phyloP scores from a whole-genome alignment of 352 stramenopile genomes.

The Thalassiosira pacifica region DNA sequence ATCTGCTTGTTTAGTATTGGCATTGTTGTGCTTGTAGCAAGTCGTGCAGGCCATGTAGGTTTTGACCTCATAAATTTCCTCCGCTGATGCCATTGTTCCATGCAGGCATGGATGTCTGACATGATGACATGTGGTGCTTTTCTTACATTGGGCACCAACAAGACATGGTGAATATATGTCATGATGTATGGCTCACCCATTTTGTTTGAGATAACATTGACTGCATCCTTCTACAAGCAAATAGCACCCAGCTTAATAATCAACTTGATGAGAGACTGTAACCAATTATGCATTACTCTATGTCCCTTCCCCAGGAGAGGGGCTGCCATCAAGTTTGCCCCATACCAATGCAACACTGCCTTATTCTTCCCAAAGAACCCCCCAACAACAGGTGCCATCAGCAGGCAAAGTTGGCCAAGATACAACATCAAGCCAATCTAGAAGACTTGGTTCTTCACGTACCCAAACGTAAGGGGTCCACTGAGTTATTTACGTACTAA shows the following conservation, averaged over 20 bases:
- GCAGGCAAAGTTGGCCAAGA: no score
- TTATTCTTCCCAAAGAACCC: neutral
- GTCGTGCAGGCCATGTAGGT: constrained; percentile 18
- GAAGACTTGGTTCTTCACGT: no score
- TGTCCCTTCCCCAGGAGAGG: neutral
- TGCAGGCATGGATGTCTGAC: constrained; percentile 24
- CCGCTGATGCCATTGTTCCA: neutral
- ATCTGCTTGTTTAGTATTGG: neutral
- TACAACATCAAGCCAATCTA: no score
- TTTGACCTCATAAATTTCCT: constrained; percentile 35
- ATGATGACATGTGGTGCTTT: constrained; percentile 13
- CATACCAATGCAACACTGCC: neutral
- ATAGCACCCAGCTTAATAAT: neutral
- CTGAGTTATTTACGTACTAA: no score
- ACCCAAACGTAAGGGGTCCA: no score
- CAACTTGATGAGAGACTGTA: neutral
- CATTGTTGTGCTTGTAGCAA: constrained; percentile 24
- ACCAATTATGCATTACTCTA: neutral
- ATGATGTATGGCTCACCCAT: neutral
- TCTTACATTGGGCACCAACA: neutral
- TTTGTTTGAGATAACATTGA: neutral
- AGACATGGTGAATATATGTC: neutral
- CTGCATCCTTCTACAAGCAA: neutral
- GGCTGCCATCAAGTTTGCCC: constrained; percentile 11
- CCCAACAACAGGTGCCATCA: no score